Percentiles rank a stretch among this genome's conserved stretches.
Evolutionary conservation across 163 green algal species (phyloP).

Genomic region (Chloromonas sp.): DNA sequence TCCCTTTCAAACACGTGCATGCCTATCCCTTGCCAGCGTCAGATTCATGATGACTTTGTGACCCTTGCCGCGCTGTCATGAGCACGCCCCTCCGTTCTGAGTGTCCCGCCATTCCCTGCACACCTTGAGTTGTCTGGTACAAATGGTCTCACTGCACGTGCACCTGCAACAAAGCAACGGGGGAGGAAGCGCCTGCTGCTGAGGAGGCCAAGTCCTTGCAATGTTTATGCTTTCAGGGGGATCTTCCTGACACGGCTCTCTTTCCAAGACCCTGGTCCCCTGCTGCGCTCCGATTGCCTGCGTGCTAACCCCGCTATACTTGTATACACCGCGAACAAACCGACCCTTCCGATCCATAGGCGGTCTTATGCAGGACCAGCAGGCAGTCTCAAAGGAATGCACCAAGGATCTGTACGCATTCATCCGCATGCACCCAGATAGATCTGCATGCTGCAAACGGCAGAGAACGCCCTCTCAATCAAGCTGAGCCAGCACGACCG

Average conservation of each 20-base stretch:
- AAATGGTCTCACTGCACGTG: constrained; percentile 12
- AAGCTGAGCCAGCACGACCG: background rate
- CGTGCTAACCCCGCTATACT: too few species aligned
- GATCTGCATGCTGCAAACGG: background rate
- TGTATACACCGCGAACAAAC: too few species aligned
- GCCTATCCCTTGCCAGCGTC: too few species aligned
- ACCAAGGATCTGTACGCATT: background rate
- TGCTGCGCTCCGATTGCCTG: too few species aligned
- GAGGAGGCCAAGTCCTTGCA: background rate
- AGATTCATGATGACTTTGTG: too few species aligned
- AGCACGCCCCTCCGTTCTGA: background rate
- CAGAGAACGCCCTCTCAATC: too few species aligned
- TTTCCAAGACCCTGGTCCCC: too few species aligned
- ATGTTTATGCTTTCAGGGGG: background rate
- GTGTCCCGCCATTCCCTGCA: background rate
- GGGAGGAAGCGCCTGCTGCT: background rate
- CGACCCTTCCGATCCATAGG: too few species aligned
- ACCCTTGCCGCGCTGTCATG: too few species aligned
- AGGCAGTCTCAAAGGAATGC: background rate
- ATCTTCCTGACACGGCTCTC: too few species aligned
- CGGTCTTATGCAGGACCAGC: background rate
- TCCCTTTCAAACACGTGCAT: too few species aligned
- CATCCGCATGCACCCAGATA: background rate
- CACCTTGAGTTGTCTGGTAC: background rate
- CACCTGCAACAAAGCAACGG: background rate